phyloP scores from a whole-genome alignment of 1,284 basidiomycete genomes.

The Microstroma glucosiphilum region DNA sequence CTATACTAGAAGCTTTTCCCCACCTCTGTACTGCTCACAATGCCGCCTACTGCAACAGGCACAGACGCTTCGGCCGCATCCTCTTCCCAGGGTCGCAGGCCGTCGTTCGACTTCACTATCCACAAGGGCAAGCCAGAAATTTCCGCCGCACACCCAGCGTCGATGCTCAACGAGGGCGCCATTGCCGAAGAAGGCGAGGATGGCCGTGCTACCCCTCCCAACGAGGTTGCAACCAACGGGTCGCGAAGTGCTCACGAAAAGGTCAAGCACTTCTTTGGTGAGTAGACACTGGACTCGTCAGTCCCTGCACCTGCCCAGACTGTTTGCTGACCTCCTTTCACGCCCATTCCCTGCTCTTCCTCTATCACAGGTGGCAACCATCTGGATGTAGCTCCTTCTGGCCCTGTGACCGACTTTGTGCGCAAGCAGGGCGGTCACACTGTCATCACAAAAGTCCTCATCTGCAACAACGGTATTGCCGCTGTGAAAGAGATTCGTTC shows the following conservation, averaged over 20 bases:
- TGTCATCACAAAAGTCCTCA: slow-evolving; percentile 87
- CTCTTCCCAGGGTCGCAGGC: not conserved
- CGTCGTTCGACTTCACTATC: slow-evolving; percentile 3
- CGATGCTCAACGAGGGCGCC: not conserved
- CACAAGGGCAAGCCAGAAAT: slow-evolving; percentile 4
- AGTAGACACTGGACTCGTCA: not conserved
- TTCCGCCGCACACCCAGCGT: not conserved
- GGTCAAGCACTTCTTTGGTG: slow-evolving; percentile 12
- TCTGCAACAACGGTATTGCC: slow-evolving; percentile 71
- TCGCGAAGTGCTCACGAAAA: not conserved
- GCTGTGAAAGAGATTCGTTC: slow-evolving; percentile 99
- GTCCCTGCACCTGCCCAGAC: not conserved
- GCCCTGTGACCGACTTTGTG: slow-evolving; percentile 84
- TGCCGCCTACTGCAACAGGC: not conserved
- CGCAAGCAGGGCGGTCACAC: slow-evolving; percentile 88
- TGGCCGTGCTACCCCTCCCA: not conserved
- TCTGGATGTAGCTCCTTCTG: slow-evolving; percentile 71
- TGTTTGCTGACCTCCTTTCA: not conserved
- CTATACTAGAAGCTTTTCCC: no score
- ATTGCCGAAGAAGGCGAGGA: not conserved
- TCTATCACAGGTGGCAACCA: slow-evolving; percentile 73
- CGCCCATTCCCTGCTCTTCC: not conserved
- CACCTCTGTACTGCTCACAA: not conserved
- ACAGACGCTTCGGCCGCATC: not conserved
- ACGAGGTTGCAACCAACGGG: not conserved